Evolutionary conservation across 106 monocot genomes (phyloP).

Genomic region (Dioscorea alata): DNA sequence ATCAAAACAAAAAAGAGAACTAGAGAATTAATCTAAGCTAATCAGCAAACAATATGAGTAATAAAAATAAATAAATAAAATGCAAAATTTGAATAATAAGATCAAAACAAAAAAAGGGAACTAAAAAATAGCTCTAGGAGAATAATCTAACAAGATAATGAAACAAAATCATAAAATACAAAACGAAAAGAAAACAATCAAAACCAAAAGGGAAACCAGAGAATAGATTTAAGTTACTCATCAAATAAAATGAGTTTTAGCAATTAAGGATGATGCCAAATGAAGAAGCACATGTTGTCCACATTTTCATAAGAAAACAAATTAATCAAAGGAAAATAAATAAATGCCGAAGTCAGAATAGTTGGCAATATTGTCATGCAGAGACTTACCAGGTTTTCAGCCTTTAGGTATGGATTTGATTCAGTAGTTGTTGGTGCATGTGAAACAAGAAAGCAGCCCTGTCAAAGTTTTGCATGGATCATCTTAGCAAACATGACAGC

Average conservation of each 20-base stretch:
- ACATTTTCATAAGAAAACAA: neutral
- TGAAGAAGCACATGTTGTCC: neutral
- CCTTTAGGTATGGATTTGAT: constrained; percentile 54
- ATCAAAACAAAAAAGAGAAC: no score
- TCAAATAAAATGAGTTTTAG: no score
- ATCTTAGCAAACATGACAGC: neutral
- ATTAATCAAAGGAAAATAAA: neutral
- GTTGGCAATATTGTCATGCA: neutral
- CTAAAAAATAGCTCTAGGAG: neutral
- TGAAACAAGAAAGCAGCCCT: constrained; percentile 92
- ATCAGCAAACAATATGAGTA: no score
- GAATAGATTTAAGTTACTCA: no score
- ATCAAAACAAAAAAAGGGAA: neutral
- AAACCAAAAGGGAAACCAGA: no score
- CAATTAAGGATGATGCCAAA: neutral
- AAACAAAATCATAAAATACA: no score
- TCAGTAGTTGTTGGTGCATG: constrained; percentile 49
- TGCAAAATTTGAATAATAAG: no score
- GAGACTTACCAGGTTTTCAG: constrained; percentile 66
- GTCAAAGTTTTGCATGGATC: constrained; percentile 4
- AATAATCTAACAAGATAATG: neutral
- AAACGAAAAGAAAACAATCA: no score
- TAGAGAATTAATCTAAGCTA: no score
- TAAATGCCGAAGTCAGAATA: neutral
- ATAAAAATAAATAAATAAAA: no score